These are phyloP conservation scores for Anastatica hierochuntica DNA, from an alignment of 345 rosid genomes.

Conservation along the genomic window DNA sequence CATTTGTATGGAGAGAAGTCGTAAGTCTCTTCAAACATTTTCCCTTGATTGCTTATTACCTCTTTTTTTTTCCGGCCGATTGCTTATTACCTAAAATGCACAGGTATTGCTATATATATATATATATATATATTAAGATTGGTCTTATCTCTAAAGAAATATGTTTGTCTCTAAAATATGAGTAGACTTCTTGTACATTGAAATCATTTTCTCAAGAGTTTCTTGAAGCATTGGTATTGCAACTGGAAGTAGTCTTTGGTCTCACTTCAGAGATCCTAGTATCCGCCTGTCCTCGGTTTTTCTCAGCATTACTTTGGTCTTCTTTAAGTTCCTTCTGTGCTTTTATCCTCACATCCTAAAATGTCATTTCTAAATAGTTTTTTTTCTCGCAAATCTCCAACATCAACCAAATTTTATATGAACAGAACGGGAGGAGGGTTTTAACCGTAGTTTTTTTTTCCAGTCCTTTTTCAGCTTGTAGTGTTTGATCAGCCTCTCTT, in stretches of 20 bases:
- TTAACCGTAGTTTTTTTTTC: conserved; percentile 38
- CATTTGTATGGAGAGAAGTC: conserved; percentile 85
- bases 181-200: conserved; percentile 44
- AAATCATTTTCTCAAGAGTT: conserved; percentile 26
- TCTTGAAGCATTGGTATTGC: conserved; percentile 23
- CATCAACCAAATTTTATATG: neutral
- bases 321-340: conserved; percentile 27
- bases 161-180: neutral
- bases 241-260: conserved; percentile 27
- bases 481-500: conserved; percentile 34
- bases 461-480: conserved; percentile 32
- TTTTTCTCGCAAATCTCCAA: neutral
- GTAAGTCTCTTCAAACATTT: conserved; percentile 57
- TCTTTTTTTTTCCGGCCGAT: no score
- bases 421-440: conserved; percentile 13
- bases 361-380: neutral
- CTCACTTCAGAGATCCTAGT: conserved; percentile 22
- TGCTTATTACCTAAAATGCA: no score
- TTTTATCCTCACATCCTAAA: conserved; percentile 35
- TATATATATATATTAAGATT: no score
- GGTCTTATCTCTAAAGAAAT: conserved; percentile 6
- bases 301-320: conserved; percentile 23
- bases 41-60: conserved; percentile 27
- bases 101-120: no score
- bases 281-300: conserved; percentile 21